Evolutionary conservation across 768 basidiomycete species (phyloP).

Genomic region (Lactifluus volemus): DNA sequence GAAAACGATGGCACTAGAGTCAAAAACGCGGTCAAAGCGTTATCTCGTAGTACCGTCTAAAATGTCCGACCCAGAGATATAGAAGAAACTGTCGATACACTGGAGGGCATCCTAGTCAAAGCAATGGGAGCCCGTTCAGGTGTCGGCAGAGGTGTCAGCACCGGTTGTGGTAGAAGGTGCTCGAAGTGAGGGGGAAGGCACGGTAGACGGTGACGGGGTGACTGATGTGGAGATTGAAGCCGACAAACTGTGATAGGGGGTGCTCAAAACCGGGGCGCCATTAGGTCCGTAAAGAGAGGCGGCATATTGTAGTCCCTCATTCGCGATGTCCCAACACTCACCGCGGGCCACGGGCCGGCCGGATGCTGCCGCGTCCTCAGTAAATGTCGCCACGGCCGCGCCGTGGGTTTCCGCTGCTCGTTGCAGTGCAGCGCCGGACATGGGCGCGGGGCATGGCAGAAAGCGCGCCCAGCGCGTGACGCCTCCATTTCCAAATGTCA

Average conservation of each 20-base stretch:
- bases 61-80: constrained; percentile 26
- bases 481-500: constrained; percentile 30
- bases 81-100: constrained; percentile 26
- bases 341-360: constrained; percentile 41
- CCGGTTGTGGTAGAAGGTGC: constrained; percentile 12
- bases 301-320: constrained; percentile 39
- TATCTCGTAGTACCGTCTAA: no score
- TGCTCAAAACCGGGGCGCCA: constrained; percentile 39
- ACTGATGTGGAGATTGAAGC: constrained; percentile 25
- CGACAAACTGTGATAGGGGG: constrained; percentile 44
- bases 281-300: constrained; percentile 32
- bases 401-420: constrained; percentile 42
- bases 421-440: constrained; percentile 29
- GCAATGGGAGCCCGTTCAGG: constrained; percentile 20
- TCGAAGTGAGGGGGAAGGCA: constrained; percentile 27
- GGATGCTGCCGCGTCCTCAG: constrained; percentile 35
- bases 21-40: no score
- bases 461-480: constrained; percentile 31
- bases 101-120: constrained; percentile 28
- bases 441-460: constrained; percentile 32
- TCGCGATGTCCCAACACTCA: constrained; percentile 52
- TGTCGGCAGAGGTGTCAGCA: constrained; percentile 12
- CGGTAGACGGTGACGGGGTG: constrained; percentile 25
- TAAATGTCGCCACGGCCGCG: constrained; percentile 39
- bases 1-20: not conserved